Base-by-base conservation (phyloP, 805 yeast species). In the Scheffersomyces lignosus region DNA sequence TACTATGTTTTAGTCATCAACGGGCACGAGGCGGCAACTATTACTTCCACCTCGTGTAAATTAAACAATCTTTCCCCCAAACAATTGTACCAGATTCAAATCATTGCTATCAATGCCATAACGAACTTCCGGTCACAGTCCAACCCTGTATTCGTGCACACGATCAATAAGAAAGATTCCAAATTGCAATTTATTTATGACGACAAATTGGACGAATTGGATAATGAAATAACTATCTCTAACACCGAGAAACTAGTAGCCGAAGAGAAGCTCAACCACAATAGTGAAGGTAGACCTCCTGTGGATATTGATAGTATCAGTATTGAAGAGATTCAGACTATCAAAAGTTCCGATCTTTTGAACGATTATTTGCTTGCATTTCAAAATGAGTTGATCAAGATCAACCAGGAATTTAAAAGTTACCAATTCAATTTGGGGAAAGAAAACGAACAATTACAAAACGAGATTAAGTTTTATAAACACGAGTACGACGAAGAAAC, bases 401-500 rank as follows among this genome's bases (percentile, higher is more conserved):
- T 48, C 4, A 49, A 47, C 28, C 26, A 33, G 18, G 64, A 59
- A 30, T 50, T 39, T 37, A 51, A 48, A 26, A 31, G 43, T 18
- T 51, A 43, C 53, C 12, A 35, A 31, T 13, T 30, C 4, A 31
- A 38, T 8, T 32, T 43, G 4, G 30, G 27, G 8, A 17, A 33
- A 6, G 62, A 58, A 23, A 31, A 39, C n/a, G 31, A 18, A 6
- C 40, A 36, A 12, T 41, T 61, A 24, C 48, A 47, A 46, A 37
- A 67, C 46, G 48, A 67, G 56, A 38, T 48, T 31, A 53, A 62
- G 29, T 41, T 50, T n/a, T 52, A 59, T 40, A 66, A 59, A 23
- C 56, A 59, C 23, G 77, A 73, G 37, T 49, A 59, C 29, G 66
- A 62, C 27, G 64, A 59, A 16, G 70, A 60, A 31, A 45, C 59